These are phyloP conservation scores for Malus sieversii DNA, from an alignment of 306 rosid species.

Conservation along the genomic window DNA sequence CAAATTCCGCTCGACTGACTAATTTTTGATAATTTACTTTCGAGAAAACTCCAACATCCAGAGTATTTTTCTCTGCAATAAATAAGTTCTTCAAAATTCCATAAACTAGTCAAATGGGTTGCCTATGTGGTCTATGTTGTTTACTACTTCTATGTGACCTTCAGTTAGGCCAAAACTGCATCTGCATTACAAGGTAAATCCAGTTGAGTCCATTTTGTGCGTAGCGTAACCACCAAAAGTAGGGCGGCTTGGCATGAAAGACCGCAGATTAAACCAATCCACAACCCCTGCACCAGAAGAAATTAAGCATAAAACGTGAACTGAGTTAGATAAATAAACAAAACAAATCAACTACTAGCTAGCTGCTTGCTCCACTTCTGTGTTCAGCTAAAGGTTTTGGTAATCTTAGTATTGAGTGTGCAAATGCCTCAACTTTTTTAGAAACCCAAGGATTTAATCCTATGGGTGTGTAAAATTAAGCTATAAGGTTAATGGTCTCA, in stretches of 20 bases:
- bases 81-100: not conserved
- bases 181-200: constrained; percentile 4
- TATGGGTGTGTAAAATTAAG: not conserved
- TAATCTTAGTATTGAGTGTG: not conserved
- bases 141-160: not conserved
- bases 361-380: not conserved
- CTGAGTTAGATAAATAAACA: not conserved
- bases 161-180: constrained; percentile 3
- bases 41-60: not conserved
- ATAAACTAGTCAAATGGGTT: not conserved
- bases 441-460: not conserved
- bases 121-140: not conserved
- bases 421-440: not conserved
- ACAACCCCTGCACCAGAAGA: constrained; percentile 51
- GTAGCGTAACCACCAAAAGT: constrained; percentile 33
- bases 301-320: not conserved
- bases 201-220: constrained; percentile 43
- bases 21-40: not conserved
- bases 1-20: not conserved
- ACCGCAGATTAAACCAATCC: constrained; percentile 74
- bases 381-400: not conserved
- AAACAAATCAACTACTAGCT: not conserved
- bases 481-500: constrained; percentile 4
- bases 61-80: not conserved
- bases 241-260: constrained; percentile 41